Evolutionary conservation across 441 rosid genomes (phyloP).

Genomic region (Arabidopsis lyrata): DNA sequence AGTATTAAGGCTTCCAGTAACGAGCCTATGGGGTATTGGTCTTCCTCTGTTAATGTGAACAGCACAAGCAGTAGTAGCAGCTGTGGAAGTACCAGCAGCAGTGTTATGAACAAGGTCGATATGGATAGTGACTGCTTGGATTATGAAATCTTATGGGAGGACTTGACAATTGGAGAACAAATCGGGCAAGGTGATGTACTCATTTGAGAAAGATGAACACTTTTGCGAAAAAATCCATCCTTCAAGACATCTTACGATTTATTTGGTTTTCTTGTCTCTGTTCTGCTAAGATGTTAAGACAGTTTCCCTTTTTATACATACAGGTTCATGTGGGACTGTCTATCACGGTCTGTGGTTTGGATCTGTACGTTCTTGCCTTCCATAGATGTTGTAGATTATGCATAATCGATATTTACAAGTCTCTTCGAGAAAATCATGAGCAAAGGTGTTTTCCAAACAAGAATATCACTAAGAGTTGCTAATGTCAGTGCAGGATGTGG

Average conservation of each 20-base stretch:
- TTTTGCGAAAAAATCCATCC: constrained; percentile 9
- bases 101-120: constrained; percentile 79
- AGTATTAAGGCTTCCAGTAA: constrained; percentile 55
- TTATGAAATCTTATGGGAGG: constrained; percentile 93
- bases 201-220: not conserved
- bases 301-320: constrained; percentile 41
- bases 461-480: constrained; percentile 32
- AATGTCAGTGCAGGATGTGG: constrained; percentile 82
- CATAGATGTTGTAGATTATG: constrained; percentile 34
- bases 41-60: constrained; percentile 76
- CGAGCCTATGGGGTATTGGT: constrained; percentile 66
- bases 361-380: constrained; percentile 87
- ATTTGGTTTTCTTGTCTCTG: constrained; percentile 4
- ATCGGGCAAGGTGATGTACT: constrained; percentile 85
- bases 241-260: not conserved
- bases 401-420: constrained; percentile 4
- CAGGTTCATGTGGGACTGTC: constrained; percentile 98
- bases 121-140: constrained; percentile 80
- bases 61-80: constrained; percentile 93
- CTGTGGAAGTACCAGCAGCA: constrained; percentile 85
- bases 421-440: not conserved
- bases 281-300: constrained; percentile 17
- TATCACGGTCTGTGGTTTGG: constrained; percentile 98
- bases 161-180: constrained; percentile 84
- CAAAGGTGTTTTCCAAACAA: not conserved